Evolutionary conservation across 352 stramenopile species (phyloP).

Genomic region (Phytophthora fragariae): DNA sequence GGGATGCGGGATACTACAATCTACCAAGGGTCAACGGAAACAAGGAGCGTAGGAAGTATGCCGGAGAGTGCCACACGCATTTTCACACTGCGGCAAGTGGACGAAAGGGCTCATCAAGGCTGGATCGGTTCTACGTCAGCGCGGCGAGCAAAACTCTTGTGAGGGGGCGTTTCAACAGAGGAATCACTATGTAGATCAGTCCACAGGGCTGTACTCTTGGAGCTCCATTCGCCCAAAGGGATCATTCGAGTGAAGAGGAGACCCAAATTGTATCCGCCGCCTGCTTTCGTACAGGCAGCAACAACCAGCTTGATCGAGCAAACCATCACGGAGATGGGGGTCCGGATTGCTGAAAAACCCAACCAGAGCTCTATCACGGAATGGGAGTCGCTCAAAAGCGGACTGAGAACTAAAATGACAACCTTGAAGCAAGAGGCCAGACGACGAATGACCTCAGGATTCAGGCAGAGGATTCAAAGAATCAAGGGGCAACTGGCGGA

Average conservation of each 20-base stretch:
- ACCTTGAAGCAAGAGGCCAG: too few species aligned
- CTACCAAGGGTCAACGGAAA: not conserved
- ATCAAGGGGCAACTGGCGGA: too few species aligned
- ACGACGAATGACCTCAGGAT: too few species aligned
- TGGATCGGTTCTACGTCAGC: not conserved
- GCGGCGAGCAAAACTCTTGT: not conserved
- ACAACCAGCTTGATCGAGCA: not conserved
- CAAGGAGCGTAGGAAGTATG: not conserved
- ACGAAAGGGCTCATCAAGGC: not conserved
- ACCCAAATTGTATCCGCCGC: not conserved
- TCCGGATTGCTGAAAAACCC: not conserved
- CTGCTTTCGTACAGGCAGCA: not conserved
- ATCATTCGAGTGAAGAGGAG: not conserved
- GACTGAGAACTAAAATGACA: too few species aligned
- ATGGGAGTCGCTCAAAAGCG: too few species aligned
- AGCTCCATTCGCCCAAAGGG: not conserved
- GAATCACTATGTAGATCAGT: not conserved
- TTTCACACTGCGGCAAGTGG: not conserved
- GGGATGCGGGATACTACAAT: conserved; percentile 9
- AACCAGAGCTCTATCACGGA: not conserved
- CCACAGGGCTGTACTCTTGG: conserved; percentile 1
- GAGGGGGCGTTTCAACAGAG: not conserved
- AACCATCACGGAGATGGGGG: not conserved
- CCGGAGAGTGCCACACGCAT: not conserved
- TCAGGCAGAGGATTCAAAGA: too few species aligned